Evolutionary conservation across 768 basidiomycete species (phyloP), one percentile per base, ranked within the genome.

Genomic region (Rubroboletus pulcherrimus): DNA sequence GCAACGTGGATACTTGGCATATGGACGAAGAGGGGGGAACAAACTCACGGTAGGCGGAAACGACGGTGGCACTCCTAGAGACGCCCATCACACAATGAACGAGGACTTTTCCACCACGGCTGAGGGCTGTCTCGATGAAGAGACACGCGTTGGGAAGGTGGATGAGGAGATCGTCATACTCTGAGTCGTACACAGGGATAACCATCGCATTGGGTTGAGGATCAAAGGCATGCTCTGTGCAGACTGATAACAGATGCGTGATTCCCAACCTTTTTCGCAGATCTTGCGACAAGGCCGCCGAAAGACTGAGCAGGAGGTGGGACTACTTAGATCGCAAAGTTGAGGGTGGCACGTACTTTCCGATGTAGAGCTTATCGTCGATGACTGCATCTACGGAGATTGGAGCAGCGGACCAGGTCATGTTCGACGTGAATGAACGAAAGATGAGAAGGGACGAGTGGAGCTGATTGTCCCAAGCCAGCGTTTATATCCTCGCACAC

Each of bases 41-140:
- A 24, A 15, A 75, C 81, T 70, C 66, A 82, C 80, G 66, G 64
- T 78, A 84, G 15, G 81, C 82, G 48, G 78, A 79, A 26, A 84
- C 74, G 26, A 81, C 79, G 9, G 87, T 83, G 38, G 81, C 74
- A 59, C 86, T 88, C 57, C 88, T 76, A 0, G 85, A 90, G 8
- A 89, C 71, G 6, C 88, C 89, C 81, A 87, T 85, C 10, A 83
- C 74, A 64, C 88, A 89, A 58, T 90, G 88, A 14, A 89, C 83
- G 10, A 90, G 77, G 6, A 89, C 81, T 44, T 73, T 77, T 0
- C 86, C 86, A 26, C 79, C 78, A 7, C 57, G 24, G 9, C 72
- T 66, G 39, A 90, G 59, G 4, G 87, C 85, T 21, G 74, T 57
- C 59, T 85, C 76, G 31, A 91, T 88, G 66, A 88, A 91, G 14